Percentiles rank a stretch among this genome's conserved stretches.
phyloP scores from a whole-genome alignment of 331 rosid genomes.

The Erythrophleum ivorense region DNA sequence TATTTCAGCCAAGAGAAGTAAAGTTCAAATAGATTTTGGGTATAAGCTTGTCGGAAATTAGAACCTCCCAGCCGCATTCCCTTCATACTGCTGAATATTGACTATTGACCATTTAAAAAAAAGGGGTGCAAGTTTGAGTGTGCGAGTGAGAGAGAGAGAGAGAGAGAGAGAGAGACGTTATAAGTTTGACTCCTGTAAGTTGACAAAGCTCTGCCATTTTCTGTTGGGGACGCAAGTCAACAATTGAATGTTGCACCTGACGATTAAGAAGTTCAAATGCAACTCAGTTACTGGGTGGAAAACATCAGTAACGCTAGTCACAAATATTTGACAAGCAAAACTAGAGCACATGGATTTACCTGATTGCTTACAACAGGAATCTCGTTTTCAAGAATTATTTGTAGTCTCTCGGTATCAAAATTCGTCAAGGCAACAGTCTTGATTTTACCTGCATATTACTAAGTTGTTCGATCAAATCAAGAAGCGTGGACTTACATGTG shows the following conservation, averaged over 20 bases:
- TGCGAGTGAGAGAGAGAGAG: not conserved
- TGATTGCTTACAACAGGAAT: conserved; percentile 97
- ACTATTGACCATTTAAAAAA: not conserved
- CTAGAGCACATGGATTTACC: conserved; percentile 49
- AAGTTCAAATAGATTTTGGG: not conserved
- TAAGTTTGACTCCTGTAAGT: conserved; percentile 93
- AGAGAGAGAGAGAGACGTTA: conserved; percentile 71
- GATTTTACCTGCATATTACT: conserved; percentile 77
- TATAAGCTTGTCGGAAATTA: not conserved
- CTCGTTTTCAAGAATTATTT: conserved; percentile 82
- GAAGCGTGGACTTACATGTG: conserved; percentile 29
- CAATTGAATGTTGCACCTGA: conserved; percentile 92
- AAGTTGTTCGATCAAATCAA: conserved; percentile 47
- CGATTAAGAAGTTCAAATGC: conserved; percentile 27
- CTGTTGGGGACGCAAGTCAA: conserved; percentile 95
- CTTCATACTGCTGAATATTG: not conserved
- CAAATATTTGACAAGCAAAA: conserved; percentile 10
- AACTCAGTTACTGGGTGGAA: not conserved
- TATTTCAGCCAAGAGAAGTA: not conserved
- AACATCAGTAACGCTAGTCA: not conserved
- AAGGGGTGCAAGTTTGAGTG: conserved; percentile 21
- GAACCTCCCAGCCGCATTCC: not conserved
- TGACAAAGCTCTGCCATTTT: conserved; percentile 91
- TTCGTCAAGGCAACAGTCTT: conserved; percentile 90
- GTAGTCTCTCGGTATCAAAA: conserved; percentile 87